A percentile compares a stretch with the other conserved stretches of the same genome.
phyloP scores from a whole-genome alignment of 1,139 yeast genomes.

The Pichia sp. region DNA sequence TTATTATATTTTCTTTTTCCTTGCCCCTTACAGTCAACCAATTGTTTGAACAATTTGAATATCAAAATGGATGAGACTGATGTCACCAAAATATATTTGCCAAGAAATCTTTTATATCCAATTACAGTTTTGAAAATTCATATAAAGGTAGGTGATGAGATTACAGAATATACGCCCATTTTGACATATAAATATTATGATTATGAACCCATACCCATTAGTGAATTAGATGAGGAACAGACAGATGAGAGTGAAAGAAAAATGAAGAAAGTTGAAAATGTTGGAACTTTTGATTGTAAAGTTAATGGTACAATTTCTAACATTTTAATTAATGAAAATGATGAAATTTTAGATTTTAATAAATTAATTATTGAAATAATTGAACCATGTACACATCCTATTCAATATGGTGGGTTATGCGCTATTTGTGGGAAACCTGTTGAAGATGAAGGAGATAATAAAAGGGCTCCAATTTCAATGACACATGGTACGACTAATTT shows the following conservation, averaged over 20 bases:
- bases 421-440: conserved; percentile 86
- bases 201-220: conserved; percentile 49
- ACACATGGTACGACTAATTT: conserved; percentile 86
- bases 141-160: conserved; percentile 40
- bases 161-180: conserved; percentile 50
- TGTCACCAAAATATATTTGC: conserved; percentile 35
- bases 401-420: conserved; percentile 95
- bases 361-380: conserved; percentile 48
- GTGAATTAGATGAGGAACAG: conserved; percentile 39
- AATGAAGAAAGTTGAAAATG: conserved; percentile 44
- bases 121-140: conserved; percentile 54
- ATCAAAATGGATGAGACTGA: conserved; percentile 27
- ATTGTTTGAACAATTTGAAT: too few relatives aligned
- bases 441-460: conserved; percentile 76
- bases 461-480: conserved; percentile 82
- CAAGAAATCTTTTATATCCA: conserved; percentile 61
- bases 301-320: conserved; percentile 60
- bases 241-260: conserved; percentile 28
- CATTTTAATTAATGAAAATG: conserved; percentile 50
- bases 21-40: too few relatives aligned
- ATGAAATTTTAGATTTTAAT: conserved; percentile 50
- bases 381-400: conserved; percentile 89
- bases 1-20: too few relatives aligned
- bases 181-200: conserved; percentile 65
- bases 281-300: conserved; percentile 77